Base-by-base conservation (phyloP, 2,329 filamentous ascomycete species). In the Zarea fungicola region DNA sequence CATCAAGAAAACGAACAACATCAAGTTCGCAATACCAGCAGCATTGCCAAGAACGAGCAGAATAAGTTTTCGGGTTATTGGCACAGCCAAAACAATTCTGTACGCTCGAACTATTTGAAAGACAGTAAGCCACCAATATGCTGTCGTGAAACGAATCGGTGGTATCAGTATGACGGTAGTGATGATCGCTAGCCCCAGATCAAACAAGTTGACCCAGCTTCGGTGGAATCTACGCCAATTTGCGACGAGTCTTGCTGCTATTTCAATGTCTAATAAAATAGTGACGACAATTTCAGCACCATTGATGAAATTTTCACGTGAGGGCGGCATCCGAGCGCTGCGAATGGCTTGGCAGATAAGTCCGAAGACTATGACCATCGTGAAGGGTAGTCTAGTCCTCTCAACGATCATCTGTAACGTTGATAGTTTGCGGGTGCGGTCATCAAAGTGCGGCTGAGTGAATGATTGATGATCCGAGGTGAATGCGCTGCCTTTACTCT, bases 101-200 rank as follows among this genome's bases (percentile, higher is more conserved):
- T 99, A 99, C 19, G 87, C 85, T 60, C 95, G 83, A 51, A 97
- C 66, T 47, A 99, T 91, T 68, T 99, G 93, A 60, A 99, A 99
- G 28, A 95, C 74, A 0, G 89, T 92, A 44, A 99, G 76, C 84
- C 92, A 96, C 21, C 84, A 84, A 64, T 97, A 99, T 3, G 81
- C 79, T 1, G 83, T 83, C 10, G 84, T 84, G 50, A 82, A 70
- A 47, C 79, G 86, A 55, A 99, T 91, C 0, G 78, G 75, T 1
- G 95, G 93, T 7, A 97, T 76, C 54, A 96, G 80, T 41, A 97
- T 96, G 58, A 96, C 70, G 3, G 83, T 82, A 1, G 92, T 97
- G 50, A 89, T 79, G 19, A 96, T 68, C 8, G 87, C 92, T 49
- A 99, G 78, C 10, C 75, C 72, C 1, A 96, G 72, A 63, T 99